A percentile compares a stretch with the other conserved stretches of the same genome.
These are phyloP conservation scores for Stephania cephalantha DNA, from an alignment of 164 flowering plant genomes.

Conservation along the genomic window DNA sequence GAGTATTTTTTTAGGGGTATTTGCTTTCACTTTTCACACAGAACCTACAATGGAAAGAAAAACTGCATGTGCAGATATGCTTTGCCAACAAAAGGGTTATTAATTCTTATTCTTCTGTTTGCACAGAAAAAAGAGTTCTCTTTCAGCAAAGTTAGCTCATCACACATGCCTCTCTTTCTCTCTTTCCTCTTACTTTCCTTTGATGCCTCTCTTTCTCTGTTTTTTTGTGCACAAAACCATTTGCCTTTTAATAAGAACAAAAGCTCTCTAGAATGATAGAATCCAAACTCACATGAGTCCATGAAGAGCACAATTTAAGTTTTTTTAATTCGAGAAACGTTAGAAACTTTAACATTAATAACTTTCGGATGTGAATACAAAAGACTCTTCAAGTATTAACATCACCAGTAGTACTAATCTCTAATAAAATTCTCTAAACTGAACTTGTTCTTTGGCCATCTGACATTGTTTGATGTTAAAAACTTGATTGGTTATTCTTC, in stretches of 20 bases:
- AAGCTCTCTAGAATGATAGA: conserved; percentile 13
- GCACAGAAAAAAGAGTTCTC: conserved; percentile 13
- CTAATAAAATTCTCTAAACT: neutral
- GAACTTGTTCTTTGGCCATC: neutral
- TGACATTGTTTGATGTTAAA: conserved; percentile 1
- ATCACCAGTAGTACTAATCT: neutral
- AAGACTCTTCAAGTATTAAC: neutral
- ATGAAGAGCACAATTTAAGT: neutral
- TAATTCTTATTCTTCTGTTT: conserved; percentile 13
- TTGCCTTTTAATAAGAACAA: conserved; percentile 24
- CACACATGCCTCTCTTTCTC: conserved; percentile 8
- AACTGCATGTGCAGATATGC: conserved; percentile 21
- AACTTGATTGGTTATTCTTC: conserved; percentile 15
- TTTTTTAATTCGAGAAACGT: neutral
- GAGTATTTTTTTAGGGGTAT: neutral
- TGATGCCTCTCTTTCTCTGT: conserved; percentile 12
- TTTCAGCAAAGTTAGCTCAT: conserved; percentile 5
- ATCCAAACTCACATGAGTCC: conserved; percentile 3
- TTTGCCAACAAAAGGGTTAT: neutral
- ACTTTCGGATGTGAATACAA: neutral
- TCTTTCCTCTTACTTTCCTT: conserved; percentile 11
- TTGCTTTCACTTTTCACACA: neutral
- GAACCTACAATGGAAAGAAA: neutral
- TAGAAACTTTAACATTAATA: neutral
- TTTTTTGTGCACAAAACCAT: conserved; percentile 22